Conservation (phyloP, 306 rosid species). For the Medicago ruthenica region DNA sequence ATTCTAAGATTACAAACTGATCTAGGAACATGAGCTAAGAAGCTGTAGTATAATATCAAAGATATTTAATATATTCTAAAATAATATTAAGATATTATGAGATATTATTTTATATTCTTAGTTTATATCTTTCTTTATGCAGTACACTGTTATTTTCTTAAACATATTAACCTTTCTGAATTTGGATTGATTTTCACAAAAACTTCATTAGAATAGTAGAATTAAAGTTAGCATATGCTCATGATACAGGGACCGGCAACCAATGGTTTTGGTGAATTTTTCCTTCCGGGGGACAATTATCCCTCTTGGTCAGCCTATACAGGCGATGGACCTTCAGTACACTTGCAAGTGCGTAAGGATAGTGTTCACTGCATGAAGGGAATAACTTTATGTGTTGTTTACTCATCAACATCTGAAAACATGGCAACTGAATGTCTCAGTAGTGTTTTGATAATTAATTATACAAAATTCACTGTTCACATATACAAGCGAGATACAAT, state of each 20-base stretch:
- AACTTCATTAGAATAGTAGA: not conserved
- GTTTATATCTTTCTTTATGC: not conserved
- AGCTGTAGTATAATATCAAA: not conserved
- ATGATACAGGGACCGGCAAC: slow-evolving; percentile 9
- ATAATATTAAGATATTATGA: not conserved
- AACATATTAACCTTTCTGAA: not conserved
- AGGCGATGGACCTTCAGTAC: not conserved
- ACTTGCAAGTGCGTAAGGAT: slow-evolving; percentile 21
- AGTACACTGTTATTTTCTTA: not conserved
- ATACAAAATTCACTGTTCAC: slow-evolving; percentile 29
- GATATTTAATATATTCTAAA: not conserved
- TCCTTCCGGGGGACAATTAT: slow-evolving; percentile 19
- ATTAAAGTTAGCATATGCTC: not conserved
- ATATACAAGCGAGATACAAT: slow-evolving; percentile 32
- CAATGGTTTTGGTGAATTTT: not conserved
- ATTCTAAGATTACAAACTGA: not conserved
- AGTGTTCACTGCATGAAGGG: not conserved
- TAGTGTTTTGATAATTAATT: slow-evolving; percentile 18
- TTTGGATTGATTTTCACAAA: not conserved
- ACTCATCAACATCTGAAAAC: slow-evolving; percentile 12
- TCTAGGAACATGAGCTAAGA: not conserved
- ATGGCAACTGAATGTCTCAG: not conserved
- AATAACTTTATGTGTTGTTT: slow-evolving; percentile 33
- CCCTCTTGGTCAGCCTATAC: slow-evolving; percentile 35
- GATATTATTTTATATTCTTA: not conserved